Base-by-base conservation (phyloP, 177 flowering plant genomes). In the Tripterygium wilfordii region DNA sequence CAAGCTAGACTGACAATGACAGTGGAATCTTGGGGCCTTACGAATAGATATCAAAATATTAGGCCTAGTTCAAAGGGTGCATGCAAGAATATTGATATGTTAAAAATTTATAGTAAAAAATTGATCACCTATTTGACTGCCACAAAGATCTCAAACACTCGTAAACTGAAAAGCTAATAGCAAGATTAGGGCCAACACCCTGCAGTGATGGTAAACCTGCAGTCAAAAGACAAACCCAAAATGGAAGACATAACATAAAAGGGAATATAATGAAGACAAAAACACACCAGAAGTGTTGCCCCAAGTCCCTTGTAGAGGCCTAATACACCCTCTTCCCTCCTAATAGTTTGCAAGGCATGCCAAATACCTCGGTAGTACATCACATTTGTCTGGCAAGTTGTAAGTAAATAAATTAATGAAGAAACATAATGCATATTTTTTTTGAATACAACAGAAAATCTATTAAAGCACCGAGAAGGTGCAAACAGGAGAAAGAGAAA, bases 281-380 rank as follows among this genome's bases (percentile, higher is more conserved):
- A 29, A 27, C 59, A 41, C 69, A 79, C 89, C 77, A 83, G 52
- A 14, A 83, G 51, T 22, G 87, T 80, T 7, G 85, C 77, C 20
- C 90, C 87, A 36, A 83, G 80, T 40, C 90, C 90, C 52, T 80
- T 83, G 53, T 83, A 83, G 1, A 83, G 74, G 19, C 87, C 80
- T 54, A 56, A 36, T 17, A 62, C 1, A 13, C 91, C 85, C 52
- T 83, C 91, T 24, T 80, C 87, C 38, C 23, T 70, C 54, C 66
- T 21, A 14, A 83, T 80, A 41, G 85, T 83, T 37, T 43, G 58
- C 40, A 83, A 44, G 19, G 90, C 59, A 68, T 83, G 86, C 54
- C 63, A 41, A 42, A 83, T 76, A 39, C 90, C 90, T 60, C 63
- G 66, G 58, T 83, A 83, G 53, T 83, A 80, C 4, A 57, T 69